Conservation (phyloP, 83 land plant species). For the Thuja plicata region DNA sequence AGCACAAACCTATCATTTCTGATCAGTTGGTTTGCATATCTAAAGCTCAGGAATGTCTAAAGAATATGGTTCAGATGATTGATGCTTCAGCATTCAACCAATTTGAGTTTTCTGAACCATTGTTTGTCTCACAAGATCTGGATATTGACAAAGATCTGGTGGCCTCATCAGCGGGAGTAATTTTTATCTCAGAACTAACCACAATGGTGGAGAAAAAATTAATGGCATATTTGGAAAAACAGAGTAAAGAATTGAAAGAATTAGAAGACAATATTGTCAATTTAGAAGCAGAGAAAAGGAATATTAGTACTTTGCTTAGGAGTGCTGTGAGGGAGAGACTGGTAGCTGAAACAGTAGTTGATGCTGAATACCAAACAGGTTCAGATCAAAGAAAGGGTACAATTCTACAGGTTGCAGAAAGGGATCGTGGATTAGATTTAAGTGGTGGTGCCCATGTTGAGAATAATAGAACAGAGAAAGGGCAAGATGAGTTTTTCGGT, state of each 20-base stretch:
- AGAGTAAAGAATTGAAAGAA: slow-evolving; percentile 37
- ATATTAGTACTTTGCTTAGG: slow-evolving; percentile 73
- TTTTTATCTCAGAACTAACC: slow-evolving; percentile 47
- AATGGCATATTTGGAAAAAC: slow-evolving; percentile 45
- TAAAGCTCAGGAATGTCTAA: slow-evolving; percentile 53
- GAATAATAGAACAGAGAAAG: slow-evolving; percentile 25
- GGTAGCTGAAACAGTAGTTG: slow-evolving; percentile 18
- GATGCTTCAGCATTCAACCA: slow-evolving; percentile 38
- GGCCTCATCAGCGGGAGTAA: slow-evolving; percentile 55
- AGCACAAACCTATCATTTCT: slow-evolving; percentile 54
- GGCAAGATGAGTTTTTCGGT: slow-evolving; percentile 46
- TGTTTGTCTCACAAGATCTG: slow-evolving; percentile 45
- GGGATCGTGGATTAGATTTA: slow-evolving; percentile 46
- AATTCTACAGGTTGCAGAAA: slow-evolving; percentile 51
- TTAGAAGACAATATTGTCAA: slow-evolving; percentile 50
- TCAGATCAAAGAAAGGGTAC: slow-evolving; percentile 25
- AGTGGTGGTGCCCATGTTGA: slow-evolving; percentile 26
- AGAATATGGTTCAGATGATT: slow-evolving; percentile 38
- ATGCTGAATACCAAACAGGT: slow-evolving; percentile 34
- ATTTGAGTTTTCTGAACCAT: slow-evolving; percentile 46
- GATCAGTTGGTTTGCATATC: slow-evolving; percentile 54
- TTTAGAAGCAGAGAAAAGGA: slow-evolving; percentile 72
- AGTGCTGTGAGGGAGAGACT: slow-evolving; percentile 63
- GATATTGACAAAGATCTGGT: slow-evolving; percentile 62
- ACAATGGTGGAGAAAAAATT: slow-evolving; percentile 43